Conservation (phyloP, 2,329 filamentous ascomycete species). For the Emergomyces orientalis region DNA sequence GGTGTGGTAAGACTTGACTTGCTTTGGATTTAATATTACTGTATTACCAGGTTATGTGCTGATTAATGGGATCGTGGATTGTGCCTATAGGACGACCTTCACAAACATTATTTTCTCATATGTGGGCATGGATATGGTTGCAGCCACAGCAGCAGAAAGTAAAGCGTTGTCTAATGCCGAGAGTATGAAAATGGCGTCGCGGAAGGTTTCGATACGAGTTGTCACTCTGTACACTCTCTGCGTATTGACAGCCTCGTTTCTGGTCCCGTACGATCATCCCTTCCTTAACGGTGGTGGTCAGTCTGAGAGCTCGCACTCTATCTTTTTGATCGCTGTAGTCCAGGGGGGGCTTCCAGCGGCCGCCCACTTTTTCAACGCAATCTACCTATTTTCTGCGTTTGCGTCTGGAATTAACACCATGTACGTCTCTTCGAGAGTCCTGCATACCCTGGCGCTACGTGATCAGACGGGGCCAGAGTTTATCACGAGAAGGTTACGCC, state of each 20-base stretch:
- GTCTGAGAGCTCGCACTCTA: constrained; percentile 28
- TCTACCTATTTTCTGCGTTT: constrained; percentile 39
- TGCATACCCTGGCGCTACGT: constrained; percentile 35
- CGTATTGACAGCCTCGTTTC: constrained; percentile 35
- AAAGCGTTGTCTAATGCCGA: constrained; percentile 34
- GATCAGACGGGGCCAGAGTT: constrained; percentile 35
- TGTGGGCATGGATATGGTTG: constrained; percentile 37
- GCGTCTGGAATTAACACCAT: constrained; percentile 36
- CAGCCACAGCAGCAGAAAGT: constrained; percentile 38
- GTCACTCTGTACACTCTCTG: constrained; percentile 38
- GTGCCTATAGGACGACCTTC: constrained; percentile 33
- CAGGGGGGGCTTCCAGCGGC: constrained; percentile 30
- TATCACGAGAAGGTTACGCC: constrained; percentile 30
- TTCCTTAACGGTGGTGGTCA: constrained; percentile 35
- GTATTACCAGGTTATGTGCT: constrained; percentile 16
- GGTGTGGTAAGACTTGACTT: constrained; percentile 27
- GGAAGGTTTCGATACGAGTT: constrained; percentile 37
- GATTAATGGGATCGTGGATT: background rate
- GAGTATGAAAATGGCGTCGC: constrained; percentile 38
- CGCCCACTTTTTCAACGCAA: constrained; percentile 38
- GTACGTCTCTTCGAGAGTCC: constrained; percentile 35
- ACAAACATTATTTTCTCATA: constrained; percentile 37
- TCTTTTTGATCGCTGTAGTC: constrained; percentile 37
- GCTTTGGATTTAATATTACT: background rate
- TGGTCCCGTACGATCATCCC: constrained; percentile 35